Percentiles rank a stretch among this genome's conserved stretches.
phyloP scores from a whole-genome alignment of 2,329 filamentous ascomycete species.

The Epichloe amarillans region DNA sequence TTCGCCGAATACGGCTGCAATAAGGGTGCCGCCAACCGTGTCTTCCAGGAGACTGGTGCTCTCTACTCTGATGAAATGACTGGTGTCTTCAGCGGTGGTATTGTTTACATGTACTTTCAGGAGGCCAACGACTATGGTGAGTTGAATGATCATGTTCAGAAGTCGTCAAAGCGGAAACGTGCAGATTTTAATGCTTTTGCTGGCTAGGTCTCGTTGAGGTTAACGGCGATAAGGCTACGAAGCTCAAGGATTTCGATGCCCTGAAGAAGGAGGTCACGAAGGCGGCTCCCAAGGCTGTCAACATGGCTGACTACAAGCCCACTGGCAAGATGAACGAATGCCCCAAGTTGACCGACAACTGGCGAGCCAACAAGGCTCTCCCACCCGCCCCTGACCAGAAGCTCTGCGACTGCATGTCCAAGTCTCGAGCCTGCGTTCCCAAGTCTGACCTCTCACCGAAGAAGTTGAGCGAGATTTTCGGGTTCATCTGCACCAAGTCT shows the following conservation, averaged over 20 bases:
- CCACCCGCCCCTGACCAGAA: constrained; percentile 68
- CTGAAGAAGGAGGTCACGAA: constrained; percentile 58
- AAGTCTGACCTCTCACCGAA: constrained; percentile 40
- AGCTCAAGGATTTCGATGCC: constrained; percentile 60
- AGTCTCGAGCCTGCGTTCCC: constrained; percentile 58
- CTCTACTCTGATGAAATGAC: constrained; percentile 77
- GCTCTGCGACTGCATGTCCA: constrained; percentile 78
- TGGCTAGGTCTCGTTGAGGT: constrained; percentile 53
- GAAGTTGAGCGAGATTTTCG: constrained; percentile 57
- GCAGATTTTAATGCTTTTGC: not conserved
- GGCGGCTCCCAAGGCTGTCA: constrained; percentile 52
- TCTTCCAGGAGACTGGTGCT: constrained; percentile 72
- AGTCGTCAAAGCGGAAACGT: not conserved
- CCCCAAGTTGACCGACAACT: constrained; percentile 50
- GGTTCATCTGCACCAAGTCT: constrained; percentile 52
- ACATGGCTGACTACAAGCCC: constrained; percentile 56
- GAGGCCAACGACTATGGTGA: constrained; percentile 77
- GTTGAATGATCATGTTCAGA: constrained; percentile 11
- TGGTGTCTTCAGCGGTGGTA: constrained; percentile 80
- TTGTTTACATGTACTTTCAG: constrained; percentile 98
- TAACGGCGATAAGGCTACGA: constrained; percentile 42
- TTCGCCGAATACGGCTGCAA: constrained; percentile 99
- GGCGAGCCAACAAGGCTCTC: constrained; percentile 53
- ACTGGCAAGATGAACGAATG: constrained; percentile 59
- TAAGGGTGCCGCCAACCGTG: constrained; percentile 49